A percentile compares a stretch with the other conserved stretches of the same genome.
These are phyloP conservation scores for Microbotryum silenes-acaulis DNA, from an alignment of 1,284 basidiomycete genomes.

Conservation along the genomic window DNA sequence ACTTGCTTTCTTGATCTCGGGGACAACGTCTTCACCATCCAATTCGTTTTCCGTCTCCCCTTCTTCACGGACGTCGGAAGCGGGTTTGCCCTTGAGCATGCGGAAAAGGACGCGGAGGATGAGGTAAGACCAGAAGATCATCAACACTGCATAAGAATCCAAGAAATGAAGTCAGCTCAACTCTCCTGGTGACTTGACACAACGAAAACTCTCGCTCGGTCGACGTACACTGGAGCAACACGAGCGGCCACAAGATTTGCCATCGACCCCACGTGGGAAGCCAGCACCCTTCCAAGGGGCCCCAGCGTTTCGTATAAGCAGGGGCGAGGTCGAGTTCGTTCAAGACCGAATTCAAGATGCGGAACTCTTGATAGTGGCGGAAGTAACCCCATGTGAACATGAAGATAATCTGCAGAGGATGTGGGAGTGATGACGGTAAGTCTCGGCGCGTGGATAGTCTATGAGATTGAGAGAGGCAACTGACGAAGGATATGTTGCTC, in stretches of 20 bases:
- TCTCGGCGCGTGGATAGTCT: too few relatives aligned
- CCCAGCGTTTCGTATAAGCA: constrained; percentile 4
- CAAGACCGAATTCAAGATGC: constrained; percentile 69
- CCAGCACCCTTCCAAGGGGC: constrained; percentile 43
- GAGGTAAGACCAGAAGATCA: constrained; percentile 53
- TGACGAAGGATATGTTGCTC: too few relatives aligned
- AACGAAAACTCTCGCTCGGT: too few relatives aligned
- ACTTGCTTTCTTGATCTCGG: too few relatives aligned
- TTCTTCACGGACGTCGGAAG: constrained; percentile 33
- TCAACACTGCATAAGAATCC: constrained; percentile 47
- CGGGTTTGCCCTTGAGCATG: constrained; percentile 23
- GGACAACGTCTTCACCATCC: neutral
- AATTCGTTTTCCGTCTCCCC: constrained; percentile 16
- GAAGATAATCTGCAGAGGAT: too few relatives aligned
- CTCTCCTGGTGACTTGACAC: too few relatives aligned
- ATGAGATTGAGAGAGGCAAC: too few relatives aligned
- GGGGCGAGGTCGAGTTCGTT: constrained; percentile 68
- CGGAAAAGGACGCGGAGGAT: constrained; percentile 31
- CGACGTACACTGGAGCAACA: constrained; percentile 53
- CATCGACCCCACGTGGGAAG: constrained; percentile 55
- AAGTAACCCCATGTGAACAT: too few relatives aligned
- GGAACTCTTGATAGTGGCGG: too few relatives aligned
- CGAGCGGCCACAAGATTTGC: constrained; percentile 68
- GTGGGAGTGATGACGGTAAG: too few relatives aligned
- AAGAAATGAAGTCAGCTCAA: too few relatives aligned